These are phyloP conservation scores for Inonotus hispidus DNA, from an alignment of 1,284 basidiomycete species.

Conservation along the genomic window DNA sequence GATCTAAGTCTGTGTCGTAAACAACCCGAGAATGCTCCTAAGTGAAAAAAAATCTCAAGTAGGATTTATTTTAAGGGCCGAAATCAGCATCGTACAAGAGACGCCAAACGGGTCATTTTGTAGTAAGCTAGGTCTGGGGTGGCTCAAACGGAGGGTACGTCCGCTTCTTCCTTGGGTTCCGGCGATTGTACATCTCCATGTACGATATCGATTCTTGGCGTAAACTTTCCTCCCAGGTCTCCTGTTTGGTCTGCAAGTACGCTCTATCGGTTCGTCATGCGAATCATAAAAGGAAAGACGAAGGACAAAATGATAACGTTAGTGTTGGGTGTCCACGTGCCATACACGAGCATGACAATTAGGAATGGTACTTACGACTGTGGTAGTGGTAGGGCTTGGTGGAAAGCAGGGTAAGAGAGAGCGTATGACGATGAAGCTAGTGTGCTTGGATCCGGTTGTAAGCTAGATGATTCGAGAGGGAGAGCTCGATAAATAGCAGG, in stretches of 20 bases:
- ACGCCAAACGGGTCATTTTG: too few relatives aligned
- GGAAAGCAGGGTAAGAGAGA: too few relatives aligned
- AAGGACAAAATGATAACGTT: background rate
- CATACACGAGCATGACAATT: background rate
- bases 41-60: too few relatives aligned
- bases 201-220: constrained; percentile 7
- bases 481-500: background rate
- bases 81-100: too few relatives aligned
- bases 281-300: background rate
- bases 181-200: constrained; percentile 8
- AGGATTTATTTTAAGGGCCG: too few relatives aligned
- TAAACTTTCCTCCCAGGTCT: background rate
- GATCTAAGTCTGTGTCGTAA: too few relatives aligned
- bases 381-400: too few relatives aligned
- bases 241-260: background rate
- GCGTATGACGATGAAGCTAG: too few relatives aligned
- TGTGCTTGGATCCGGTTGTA: too few relatives aligned
- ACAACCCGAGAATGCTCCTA: too few relatives aligned
- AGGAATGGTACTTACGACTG: too few relatives aligned
- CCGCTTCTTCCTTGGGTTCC: background rate
- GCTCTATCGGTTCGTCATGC: background rate
- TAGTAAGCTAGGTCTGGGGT: too few relatives aligned
- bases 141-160: background rate
- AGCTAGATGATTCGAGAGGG: background rate
- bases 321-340: background rate